Base-by-base conservation (phyloP, 2,329 filamentous ascomycete species). In the Aspergillus tanneri region DNA sequence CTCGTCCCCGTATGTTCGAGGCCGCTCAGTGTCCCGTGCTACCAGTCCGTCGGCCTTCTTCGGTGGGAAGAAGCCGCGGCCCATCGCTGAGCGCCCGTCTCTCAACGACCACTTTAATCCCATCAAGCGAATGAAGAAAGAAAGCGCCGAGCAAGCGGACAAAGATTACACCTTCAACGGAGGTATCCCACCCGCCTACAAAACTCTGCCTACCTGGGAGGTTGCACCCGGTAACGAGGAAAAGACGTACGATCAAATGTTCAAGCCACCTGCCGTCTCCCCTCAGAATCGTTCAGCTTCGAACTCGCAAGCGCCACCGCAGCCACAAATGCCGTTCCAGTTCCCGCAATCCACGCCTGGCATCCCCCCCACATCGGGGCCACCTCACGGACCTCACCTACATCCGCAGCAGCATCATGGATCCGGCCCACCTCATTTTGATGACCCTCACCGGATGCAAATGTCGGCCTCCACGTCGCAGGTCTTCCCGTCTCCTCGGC, bases 201-300 rank as follows among this genome's bases (percentile, higher is more conserved):
- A 90, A 59, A 97, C 93, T 1, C 76, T 79, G 9, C 90, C 90
- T 0, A 91, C 86, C 0, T 99, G 93, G 92, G 84, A 87, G 52
- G 82, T 84, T 50, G 72, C 84, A 19, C 74, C 82, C 40, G 83
- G 85, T 16, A 86, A 89, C 55, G 77, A 81, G 35, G 88, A 95
- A 55, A 88, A 87, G 61, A 88, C 83, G 0, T 95, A 91, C 67
- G 81, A 83, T 42, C 83, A 92, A 59, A 83, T 88, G 62, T 93
- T 96, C 68, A 89, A 95, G 58, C 83, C 58, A 75, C 83, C 42
- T 74, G 81, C 59, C 40, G 82, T 85, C 14, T 87, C 87, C 1
- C 85, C 87, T 3, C 86, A 84, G 54, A 85, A 88, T 62, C 82
- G 83, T 36, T 72, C 76, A 52, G 69, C 75, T 35, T 74, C 73